Conservation (phyloP, 129 eudicot genomes). For the Flaveria brownii region DNA sequence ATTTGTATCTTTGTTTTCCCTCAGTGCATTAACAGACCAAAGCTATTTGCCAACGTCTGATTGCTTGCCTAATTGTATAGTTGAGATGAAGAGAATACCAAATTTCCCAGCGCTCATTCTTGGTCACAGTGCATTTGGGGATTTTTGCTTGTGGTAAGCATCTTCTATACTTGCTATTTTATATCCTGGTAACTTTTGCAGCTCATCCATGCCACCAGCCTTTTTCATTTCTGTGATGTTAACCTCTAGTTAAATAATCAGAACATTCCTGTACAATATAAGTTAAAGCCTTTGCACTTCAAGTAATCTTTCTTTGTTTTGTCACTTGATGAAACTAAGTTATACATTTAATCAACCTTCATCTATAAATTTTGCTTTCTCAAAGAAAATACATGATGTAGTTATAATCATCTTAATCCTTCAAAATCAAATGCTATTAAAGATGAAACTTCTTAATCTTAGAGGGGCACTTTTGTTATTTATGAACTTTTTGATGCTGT, state of each 20-base stretch:
- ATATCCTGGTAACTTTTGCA: not conserved
- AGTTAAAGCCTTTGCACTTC: not conserved
- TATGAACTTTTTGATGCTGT: slow-evolving; percentile 19
- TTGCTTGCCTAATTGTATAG: slow-evolving; percentile 45
- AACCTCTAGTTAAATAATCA: slow-evolving; percentile 10
- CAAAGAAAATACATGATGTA: not conserved
- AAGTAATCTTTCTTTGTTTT: slow-evolving; percentile 1
- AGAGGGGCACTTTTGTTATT: slow-evolving; percentile 12
- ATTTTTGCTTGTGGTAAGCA: slow-evolving; percentile 76
- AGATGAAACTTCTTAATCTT: not conserved
- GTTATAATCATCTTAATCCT: slow-evolving; percentile 1
- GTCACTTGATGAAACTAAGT: slow-evolving; percentile 10
- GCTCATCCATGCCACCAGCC: slow-evolving; percentile 2
- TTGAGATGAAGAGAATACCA: slow-evolving; percentile 77
- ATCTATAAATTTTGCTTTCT: slow-evolving; percentile 9
- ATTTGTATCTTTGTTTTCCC: slow-evolving; percentile 18
- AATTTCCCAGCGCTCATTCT: slow-evolving; percentile 49
- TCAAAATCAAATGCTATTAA: not conserved
- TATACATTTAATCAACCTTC: not conserved
- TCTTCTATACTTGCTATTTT: slow-evolving; percentile 3
- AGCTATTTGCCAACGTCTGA: slow-evolving; percentile 61
- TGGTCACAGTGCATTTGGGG: slow-evolving; percentile 85
- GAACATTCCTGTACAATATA: slow-evolving; percentile 7
- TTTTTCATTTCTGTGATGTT: slow-evolving; percentile 1
- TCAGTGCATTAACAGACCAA: slow-evolving; percentile 62